Evolutionary conservation across 495 filamentous ascomycete genomes (phyloP).

Genomic region (Aspergillus nidulans): DNA sequence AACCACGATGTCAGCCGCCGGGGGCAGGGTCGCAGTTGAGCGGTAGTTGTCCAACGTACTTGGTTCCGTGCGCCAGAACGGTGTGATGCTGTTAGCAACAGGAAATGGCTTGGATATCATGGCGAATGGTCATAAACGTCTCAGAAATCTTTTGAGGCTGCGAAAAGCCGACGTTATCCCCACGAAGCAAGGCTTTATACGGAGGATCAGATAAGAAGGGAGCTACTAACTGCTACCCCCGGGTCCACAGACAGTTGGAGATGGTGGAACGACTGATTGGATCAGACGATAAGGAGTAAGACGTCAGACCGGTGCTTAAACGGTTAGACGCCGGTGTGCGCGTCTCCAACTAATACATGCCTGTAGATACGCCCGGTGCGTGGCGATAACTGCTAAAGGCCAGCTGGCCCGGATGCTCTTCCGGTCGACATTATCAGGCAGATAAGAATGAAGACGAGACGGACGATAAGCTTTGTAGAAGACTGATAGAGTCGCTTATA

Average conservation of each 20-base stretch:
- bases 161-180: not conserved
- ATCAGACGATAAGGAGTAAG: not conserved
- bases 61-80: slow-evolving; percentile 71
- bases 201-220: not conserved
- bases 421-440: not conserved
- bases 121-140: too few species aligned
- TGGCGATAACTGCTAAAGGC: not conserved
- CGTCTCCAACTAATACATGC: not conserved
- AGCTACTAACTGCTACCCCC: too few species aligned
- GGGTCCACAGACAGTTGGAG: not conserved
- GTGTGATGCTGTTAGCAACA: slow-evolving; percentile 51
- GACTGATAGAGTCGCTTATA: not conserved
- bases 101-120: slow-evolving; percentile 20
- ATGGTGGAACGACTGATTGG: not conserved
- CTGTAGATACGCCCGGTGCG: not conserved
- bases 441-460: not conserved
- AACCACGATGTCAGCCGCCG: slow-evolving; percentile 60
- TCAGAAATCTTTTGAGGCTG: too few species aligned
- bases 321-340: not conserved
- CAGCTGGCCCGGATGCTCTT: not conserved
- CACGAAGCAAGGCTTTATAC: not conserved
- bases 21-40: slow-evolving; percentile 60
- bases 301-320: not conserved
- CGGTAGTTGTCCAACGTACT: slow-evolving; percentile 51
- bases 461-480: not conserved